These are phyloP conservation scores for Colletotrichum plurivorum DNA, from an alignment of 2,329 filamentous ascomycete genomes.

Conservation along the genomic window DNA sequence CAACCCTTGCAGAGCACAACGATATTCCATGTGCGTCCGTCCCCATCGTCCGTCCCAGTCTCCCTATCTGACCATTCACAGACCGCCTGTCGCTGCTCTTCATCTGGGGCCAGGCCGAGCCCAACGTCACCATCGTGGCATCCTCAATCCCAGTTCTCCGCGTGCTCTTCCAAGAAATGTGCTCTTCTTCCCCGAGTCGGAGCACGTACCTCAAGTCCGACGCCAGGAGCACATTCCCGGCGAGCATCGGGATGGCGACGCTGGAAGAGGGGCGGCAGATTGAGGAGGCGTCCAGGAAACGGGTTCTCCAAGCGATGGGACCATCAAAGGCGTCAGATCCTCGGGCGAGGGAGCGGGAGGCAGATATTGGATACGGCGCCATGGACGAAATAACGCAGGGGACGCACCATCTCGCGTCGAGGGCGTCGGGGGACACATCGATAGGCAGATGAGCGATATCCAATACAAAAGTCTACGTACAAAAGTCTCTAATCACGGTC, in stretches of 20 bases:
- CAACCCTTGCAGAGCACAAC: conserved; percentile 16
- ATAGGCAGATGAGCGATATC: neutral
- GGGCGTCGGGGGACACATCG: neutral
- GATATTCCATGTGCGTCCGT: conserved; percentile 21
- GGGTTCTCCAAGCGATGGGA: neutral
- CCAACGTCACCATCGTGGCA: conserved; percentile 37
- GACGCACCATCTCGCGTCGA: neutral
- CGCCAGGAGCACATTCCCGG: neutral
- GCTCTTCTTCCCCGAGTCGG: neutral
- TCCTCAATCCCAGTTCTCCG: conserved; percentile 36
- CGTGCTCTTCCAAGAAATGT: conserved; percentile 32
- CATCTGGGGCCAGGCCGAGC: conserved; percentile 36
- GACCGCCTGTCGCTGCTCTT: conserved; percentile 21
- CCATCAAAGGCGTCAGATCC: neutral
- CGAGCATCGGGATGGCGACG: neutral
- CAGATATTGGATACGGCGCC: neutral
- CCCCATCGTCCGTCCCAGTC: neutral
- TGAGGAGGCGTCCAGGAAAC: neutral
- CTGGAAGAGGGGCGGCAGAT: neutral
- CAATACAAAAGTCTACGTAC: conserved; percentile 32
- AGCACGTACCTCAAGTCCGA: conserved; percentile 8
- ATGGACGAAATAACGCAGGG: conserved; percentile 16
- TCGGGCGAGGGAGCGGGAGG: neutral
- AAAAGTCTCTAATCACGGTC: conserved; percentile 48
- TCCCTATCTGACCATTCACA: neutral